Evolutionary conservation across 352 stramenopile genomes (phyloP).

Genomic region (Pythium plurisporium): DNA sequence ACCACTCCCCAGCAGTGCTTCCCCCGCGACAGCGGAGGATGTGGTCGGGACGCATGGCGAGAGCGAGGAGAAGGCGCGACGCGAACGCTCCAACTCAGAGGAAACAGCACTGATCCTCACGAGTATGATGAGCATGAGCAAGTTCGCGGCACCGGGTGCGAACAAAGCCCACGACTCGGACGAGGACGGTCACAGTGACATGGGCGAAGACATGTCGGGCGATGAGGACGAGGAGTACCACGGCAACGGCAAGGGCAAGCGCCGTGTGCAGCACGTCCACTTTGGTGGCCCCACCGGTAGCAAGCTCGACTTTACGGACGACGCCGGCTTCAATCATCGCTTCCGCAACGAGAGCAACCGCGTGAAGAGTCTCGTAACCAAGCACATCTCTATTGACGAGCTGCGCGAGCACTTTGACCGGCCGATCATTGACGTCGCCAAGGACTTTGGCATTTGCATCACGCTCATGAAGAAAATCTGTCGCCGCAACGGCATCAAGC

Average conservation of each 20-base stretch:
- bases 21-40: not conserved
- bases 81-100: constrained; percentile 57
- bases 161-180: constrained; percentile 29
- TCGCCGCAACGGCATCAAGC: constrained; percentile 64
- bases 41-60: constrained; percentile 4
- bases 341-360: constrained; percentile 85
- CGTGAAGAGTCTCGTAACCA: constrained; percentile 83
- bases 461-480: constrained; percentile 87
- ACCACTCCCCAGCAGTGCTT: not conserved
- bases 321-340: constrained; percentile 66
- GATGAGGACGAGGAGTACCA: constrained; percentile 31
- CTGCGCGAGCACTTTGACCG: constrained; percentile 81
- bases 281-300: constrained; percentile 65
- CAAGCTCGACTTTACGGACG: constrained; percentile 73
- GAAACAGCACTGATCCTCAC: constrained; percentile 86
- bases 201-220: constrained; percentile 23
- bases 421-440: constrained; percentile 86
- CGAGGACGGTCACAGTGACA: constrained; percentile 34
- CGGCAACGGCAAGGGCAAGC: constrained; percentile 25
- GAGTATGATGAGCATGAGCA: constrained; percentile 73
- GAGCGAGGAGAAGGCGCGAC: constrained; percentile 12
- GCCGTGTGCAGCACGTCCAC: constrained; percentile 66
- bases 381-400: constrained; percentile 87
- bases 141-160: constrained; percentile 18
- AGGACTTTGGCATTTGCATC: constrained; percentile 89